phyloP scores from a whole-genome alignment of 768 basidiomycete species.

The Cyclocybe aegerita region DNA sequence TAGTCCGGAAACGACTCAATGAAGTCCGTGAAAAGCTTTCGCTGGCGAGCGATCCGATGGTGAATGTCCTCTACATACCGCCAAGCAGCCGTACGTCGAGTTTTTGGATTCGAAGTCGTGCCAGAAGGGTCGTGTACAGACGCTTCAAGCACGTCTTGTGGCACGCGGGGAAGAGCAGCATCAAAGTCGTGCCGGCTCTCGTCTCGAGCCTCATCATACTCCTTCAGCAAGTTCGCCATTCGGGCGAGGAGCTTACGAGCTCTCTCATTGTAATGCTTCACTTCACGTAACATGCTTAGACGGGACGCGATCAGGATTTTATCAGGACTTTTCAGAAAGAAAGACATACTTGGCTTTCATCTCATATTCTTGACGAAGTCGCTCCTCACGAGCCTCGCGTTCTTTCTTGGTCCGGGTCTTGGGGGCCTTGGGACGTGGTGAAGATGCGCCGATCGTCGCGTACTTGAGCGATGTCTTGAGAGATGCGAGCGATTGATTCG shows the following conservation, averaged over 20 bases:
- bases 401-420: slow-evolving; percentile 27
- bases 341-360: slow-evolving; percentile 49
- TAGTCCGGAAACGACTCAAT: slow-evolving; percentile 27
- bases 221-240: slow-evolving; percentile 58
- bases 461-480: slow-evolving; percentile 10
- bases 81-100: slow-evolving; percentile 63
- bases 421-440: slow-evolving; percentile 23
- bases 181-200: slow-evolving; percentile 48
- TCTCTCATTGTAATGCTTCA: slow-evolving; percentile 60
- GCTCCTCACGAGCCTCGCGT: slow-evolving; percentile 44
- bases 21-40: slow-evolving; percentile 50
- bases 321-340: slow-evolving; percentile 1
- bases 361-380: slow-evolving; percentile 57
- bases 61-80: slow-evolving; percentile 77
- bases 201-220: slow-evolving; percentile 64
- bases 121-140: slow-evolving; percentile 74
- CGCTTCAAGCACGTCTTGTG: slow-evolving; percentile 69
- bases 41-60: slow-evolving; percentile 59
- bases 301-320: not conserved
- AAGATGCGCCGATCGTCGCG: slow-evolving; percentile 21
- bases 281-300: slow-evolving; percentile 58
- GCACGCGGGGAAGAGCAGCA: slow-evolving; percentile 47
- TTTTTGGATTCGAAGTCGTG: slow-evolving; percentile 57
- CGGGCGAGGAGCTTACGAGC: slow-evolving; percentile 70
- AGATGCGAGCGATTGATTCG: slow-evolving; percentile 11